These are phyloP conservation scores for Lepiota venenata DNA, from an alignment of 768 basidiomycete genomes.

Conservation along the genomic window DNA sequence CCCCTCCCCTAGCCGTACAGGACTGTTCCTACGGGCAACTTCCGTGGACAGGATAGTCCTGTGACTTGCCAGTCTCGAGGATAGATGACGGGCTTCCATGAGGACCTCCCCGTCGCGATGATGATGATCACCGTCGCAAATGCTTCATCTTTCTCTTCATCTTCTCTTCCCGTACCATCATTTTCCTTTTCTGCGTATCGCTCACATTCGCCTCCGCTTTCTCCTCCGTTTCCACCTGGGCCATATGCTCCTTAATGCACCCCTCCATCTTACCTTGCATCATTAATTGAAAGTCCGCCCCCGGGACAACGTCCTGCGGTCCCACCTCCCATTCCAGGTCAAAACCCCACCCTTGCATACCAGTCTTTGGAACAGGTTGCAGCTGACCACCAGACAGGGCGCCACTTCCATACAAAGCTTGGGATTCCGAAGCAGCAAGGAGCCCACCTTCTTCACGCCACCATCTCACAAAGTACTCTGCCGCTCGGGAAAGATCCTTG, in stretches of 20 bases:
- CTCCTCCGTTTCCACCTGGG: slow-evolving; percentile 43
- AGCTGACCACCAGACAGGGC: background rate
- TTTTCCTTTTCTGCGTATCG: slow-evolving; percentile 70
- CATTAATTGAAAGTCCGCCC: slow-evolving; percentile 21
- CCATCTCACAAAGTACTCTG: slow-evolving; percentile 79
- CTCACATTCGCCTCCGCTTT: slow-evolving; percentile 56
- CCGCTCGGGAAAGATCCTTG: slow-evolving; percentile 67
- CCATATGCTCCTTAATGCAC: slow-evolving; percentile 58
- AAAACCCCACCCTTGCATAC: slow-evolving; percentile 75
- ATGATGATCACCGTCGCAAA: slow-evolving; percentile 6
- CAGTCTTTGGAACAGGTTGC: background rate
- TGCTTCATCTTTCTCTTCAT: slow-evolving; percentile 33
- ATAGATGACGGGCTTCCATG: background rate
- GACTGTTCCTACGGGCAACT: background rate
- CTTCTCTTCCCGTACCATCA: slow-evolving; percentile 36
- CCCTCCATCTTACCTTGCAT: slow-evolving; percentile 69
- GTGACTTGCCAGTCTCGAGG: too few species aligned
- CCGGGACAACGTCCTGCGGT: slow-evolving; percentile 22
- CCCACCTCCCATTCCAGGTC: slow-evolving; percentile 69
- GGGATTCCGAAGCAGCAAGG: slow-evolving; percentile 33
- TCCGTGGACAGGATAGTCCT: background rate
- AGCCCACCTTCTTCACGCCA: slow-evolving; percentile 79
- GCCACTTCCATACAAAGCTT: background rate
- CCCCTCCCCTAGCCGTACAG: background rate
- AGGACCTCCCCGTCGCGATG: background rate